These are phyloP conservation scores for Luffa aegyptiaca DNA, from an alignment of 306 rosid genomes.

Conservation along the genomic window DNA sequence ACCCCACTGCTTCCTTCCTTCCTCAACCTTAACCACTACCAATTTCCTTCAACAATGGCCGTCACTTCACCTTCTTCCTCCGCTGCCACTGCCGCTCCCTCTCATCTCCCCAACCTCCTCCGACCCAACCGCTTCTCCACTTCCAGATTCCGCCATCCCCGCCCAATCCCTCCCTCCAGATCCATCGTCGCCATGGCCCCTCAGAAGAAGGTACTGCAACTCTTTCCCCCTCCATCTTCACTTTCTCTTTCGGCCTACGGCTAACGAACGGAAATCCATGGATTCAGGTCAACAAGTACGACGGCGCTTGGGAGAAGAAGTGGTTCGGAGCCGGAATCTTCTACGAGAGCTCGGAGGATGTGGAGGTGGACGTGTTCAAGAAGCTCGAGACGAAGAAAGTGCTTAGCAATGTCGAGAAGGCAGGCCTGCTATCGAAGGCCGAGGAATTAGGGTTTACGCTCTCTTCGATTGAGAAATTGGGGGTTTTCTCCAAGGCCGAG, in stretches of 20 bases:
- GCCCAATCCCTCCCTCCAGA: constrained; percentile 12
- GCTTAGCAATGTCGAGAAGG: constrained; percentile 76
- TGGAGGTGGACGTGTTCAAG: constrained; percentile 92
- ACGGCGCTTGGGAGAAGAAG: constrained; percentile 62
- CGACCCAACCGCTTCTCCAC: constrained; percentile 16
- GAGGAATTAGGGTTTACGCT: constrained; percentile 77
- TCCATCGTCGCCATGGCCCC: constrained; percentile 68
- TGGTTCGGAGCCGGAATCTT: constrained; percentile 94
- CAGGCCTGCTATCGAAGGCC: constrained; percentile 74
- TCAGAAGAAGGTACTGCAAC: constrained; percentile 42
- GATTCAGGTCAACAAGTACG: constrained; percentile 74
- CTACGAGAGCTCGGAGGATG: constrained; percentile 78
- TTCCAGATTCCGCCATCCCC: constrained; percentile 13
- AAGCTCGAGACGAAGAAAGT: constrained; percentile 72
- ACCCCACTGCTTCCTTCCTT: not conserved
- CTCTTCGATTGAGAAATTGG: constrained; percentile 78
- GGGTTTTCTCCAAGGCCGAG: constrained; percentile 83
- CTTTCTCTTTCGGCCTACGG: not conserved
- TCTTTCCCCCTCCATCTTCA: too few relatives aligned
- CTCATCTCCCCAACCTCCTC: constrained; percentile 22
- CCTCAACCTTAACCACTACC: not conserved
- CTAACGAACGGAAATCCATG: not conserved
- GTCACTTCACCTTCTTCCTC: constrained; percentile 40
- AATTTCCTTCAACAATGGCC: constrained; percentile 38
- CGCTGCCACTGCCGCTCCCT: not conserved